Evolutionary conservation across 2,329 filamentous ascomycete species (phyloP).

Genomic region (Hypomyces rosellus): DNA sequence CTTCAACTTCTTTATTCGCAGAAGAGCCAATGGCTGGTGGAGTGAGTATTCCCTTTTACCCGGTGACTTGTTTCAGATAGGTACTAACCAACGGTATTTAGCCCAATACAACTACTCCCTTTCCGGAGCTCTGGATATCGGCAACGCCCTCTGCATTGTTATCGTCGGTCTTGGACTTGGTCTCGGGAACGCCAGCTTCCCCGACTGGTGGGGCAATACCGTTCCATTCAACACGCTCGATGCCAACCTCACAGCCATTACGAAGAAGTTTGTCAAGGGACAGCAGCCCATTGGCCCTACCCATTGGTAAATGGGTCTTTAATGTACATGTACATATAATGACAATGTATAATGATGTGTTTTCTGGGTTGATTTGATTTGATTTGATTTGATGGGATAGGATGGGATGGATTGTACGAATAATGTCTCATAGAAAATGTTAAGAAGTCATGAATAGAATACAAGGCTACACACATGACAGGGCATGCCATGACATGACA

Average conservation of each 20-base stretch:
- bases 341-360: too few species aligned
- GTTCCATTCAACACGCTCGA: constrained; percentile 28
- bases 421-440: too few species aligned
- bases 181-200: constrained; percentile 15
- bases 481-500: too few species aligned
- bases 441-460: too few species aligned
- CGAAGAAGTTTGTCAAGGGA: constrained; percentile 20
- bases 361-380: too few species aligned
- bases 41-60: constrained; percentile 25
- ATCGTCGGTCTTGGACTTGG: constrained; percentile 40
- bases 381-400: too few species aligned
- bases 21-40: constrained; percentile 48
- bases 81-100: constrained; percentile 2
- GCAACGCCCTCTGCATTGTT: constrained; percentile 48
- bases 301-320: constrained; percentile 15
- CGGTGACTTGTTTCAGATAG: too few species aligned
- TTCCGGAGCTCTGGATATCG: constrained; percentile 50
- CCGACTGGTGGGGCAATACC: constrained; percentile 44
- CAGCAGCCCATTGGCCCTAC: constrained; percentile 22
- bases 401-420: too few species aligned
- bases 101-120: constrained; percentile 49
- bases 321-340: too few species aligned
- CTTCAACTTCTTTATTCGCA: constrained; percentile 47
- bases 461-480: too few species aligned
- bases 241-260: constrained; percentile 17